Percentiles rank a stretch among this genome's conserved stretches.
Conservation (phyloP, 306 rosid species). For the Medicago arabica region DNA sequence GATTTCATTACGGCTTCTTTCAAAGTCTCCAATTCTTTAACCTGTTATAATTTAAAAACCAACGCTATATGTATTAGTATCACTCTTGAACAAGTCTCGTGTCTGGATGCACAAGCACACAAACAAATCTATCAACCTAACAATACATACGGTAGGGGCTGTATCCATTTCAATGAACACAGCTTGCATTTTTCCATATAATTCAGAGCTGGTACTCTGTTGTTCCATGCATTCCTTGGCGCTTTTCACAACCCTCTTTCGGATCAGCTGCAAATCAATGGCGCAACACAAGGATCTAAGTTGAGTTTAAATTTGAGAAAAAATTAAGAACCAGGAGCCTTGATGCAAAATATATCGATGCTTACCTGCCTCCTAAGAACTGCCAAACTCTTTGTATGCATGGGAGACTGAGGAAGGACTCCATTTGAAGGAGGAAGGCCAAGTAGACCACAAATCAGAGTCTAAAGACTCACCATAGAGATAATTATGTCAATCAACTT, state of each 20-base stretch:
- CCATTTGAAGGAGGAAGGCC: conserved; percentile 98
- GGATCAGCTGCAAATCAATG: conserved; percentile 60
- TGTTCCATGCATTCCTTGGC: conserved; percentile 78
- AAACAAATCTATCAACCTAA: neutral
- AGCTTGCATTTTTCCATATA: conserved; percentile 75
- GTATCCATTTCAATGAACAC: conserved; percentile 77
- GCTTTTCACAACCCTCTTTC: conserved; percentile 76
- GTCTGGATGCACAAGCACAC: neutral
- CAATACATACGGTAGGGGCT: conserved; percentile 64
- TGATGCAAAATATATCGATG: conserved; percentile 21
- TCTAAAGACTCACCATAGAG: conserved; percentile 51
- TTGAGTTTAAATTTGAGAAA: conserved; percentile 14
- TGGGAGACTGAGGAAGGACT: conserved; percentile 95
- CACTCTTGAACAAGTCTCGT: conserved; percentile 3
- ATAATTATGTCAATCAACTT: neutral
- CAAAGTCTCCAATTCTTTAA: conserved; percentile 54
- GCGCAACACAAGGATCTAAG: conserved; percentile 33
- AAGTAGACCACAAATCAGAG: conserved; percentile 74
- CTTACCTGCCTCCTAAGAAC: conserved; percentile 69
- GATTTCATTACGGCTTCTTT: conserved; percentile 74
- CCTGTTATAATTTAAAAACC: conserved; percentile 46
- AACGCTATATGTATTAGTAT: conserved; percentile 4
- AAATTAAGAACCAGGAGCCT: conserved; percentile 15
- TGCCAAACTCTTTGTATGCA: conserved; percentile 96
- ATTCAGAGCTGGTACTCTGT: conserved; percentile 61